Percentiles rank a stretch among this genome's conserved stretches.
These are phyloP conservation scores for Gossypium sturtianum DNA, from an alignment of 345 rosid genomes.

Conservation along the genomic window DNA sequence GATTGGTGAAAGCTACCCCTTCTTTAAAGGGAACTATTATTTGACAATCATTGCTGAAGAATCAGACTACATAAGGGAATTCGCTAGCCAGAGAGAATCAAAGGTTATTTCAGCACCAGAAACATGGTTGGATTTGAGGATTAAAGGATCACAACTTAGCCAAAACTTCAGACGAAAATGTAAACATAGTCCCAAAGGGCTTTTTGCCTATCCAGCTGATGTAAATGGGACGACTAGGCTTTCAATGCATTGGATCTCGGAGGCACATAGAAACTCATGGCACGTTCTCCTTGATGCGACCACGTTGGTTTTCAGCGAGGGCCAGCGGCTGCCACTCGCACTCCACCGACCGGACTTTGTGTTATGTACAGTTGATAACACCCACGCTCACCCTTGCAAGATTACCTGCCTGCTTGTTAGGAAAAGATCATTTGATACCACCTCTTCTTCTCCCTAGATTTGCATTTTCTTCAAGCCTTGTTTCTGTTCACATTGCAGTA, in stretches of 20 bases:
- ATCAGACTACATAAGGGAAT: conserved; percentile 45
- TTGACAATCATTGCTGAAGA: conserved; percentile 43
- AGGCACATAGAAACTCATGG: conserved; percentile 71
- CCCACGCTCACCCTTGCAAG: conserved; percentile 37
- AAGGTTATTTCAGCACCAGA: conserved; percentile 59
- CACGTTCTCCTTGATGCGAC: conserved; percentile 64
- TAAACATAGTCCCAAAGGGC: conserved; percentile 55
- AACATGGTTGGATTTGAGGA: conserved; percentile 69
- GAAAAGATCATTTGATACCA: conserved; percentile 54
- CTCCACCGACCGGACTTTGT: conserved; percentile 66
- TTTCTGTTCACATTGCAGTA: neutral
- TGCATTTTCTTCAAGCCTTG: too few relatives aligned
- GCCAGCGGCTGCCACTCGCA: conserved; percentile 39
- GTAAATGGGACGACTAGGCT: conserved; percentile 47
- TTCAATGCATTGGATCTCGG: conserved; percentile 71
- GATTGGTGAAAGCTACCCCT: conserved; percentile 71
- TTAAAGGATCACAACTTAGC: conserved; percentile 69
- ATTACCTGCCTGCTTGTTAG: conserved; percentile 62
- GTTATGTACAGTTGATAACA: conserved; percentile 45
- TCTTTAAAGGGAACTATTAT: conserved; percentile 61
- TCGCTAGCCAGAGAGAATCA: conserved; percentile 57
- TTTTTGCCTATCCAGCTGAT: conserved; percentile 59
- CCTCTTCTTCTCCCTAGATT: conserved; percentile 22
- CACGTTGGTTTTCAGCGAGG: conserved; percentile 40
- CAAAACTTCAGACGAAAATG: conserved; percentile 68